These are phyloP conservation scores for Diplosphaera chodatii DNA, from an alignment of 139 green algal species.

Conservation along the genomic window DNA sequence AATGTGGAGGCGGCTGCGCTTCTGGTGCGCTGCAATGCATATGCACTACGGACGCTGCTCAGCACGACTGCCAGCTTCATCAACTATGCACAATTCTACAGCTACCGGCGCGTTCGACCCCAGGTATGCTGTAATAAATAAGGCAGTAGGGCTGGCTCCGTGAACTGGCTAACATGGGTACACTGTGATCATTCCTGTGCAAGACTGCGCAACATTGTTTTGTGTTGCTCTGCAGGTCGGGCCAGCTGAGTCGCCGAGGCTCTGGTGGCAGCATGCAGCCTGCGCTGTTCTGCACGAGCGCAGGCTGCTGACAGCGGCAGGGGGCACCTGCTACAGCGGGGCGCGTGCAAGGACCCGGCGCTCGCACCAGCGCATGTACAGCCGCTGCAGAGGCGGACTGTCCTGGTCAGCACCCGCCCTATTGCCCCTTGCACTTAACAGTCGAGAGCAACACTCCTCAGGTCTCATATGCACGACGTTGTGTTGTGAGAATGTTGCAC, in stretches of 20 bases:
- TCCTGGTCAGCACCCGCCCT: neutral
- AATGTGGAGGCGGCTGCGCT: neutral
- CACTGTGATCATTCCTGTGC: neutral
- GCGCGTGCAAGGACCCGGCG: neutral
- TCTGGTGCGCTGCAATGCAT: neutral
- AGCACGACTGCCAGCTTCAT: neutral
- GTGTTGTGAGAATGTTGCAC: no score
- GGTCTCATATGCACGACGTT: no score
- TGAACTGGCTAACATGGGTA: no score
- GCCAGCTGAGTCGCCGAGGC: neutral
- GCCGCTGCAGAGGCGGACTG: neutral
- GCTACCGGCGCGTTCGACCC: neutral
- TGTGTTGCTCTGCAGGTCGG: neutral
- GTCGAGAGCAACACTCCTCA: no score
- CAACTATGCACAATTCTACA: neutral
- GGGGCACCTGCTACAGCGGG: neutral
- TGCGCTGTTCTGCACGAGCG: slow-evolving; percentile 14
- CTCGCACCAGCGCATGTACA: slow-evolving; percentile 5
- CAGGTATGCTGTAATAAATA: no score
- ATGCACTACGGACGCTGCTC: neutral
- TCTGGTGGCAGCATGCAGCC: slow-evolving; percentile 21
- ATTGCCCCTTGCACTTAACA: no score
- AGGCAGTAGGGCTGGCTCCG: no score
- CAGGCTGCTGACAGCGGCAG: neutral
- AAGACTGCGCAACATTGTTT: no score